Conservation (phyloP, 202 grass and related monocot genomes). For the Bolboschoenoplectus hybrid region DNA sequence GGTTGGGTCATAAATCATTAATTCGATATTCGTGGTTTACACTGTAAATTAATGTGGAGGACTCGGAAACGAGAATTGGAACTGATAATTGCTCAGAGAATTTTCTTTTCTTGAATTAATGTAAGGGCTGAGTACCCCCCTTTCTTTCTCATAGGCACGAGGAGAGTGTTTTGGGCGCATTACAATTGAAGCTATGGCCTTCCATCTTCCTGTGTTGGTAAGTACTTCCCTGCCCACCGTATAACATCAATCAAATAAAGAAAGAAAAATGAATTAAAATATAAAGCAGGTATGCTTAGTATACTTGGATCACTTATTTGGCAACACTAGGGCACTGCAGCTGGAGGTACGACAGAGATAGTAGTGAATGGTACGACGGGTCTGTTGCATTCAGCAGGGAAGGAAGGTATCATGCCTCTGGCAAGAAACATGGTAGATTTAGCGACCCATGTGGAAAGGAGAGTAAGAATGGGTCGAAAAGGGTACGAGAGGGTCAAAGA, state of each 20-base stretch:
- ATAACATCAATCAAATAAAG: background rate
- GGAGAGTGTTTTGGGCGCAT: slow-evolving; percentile 99
- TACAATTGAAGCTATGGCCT: slow-evolving; percentile 99
- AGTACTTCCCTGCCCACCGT: background rate
- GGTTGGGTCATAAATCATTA: background rate
- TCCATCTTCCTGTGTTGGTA: slow-evolving; percentile 89
- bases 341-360: slow-evolving; percentile 91
- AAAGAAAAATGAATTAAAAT: background rate
- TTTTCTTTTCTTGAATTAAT: background rate
- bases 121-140: background rate
- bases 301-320: slow-evolving; percentile 37
- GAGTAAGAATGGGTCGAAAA: slow-evolving; percentile 67
- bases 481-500: slow-evolving; percentile 78
- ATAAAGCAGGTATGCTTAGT: background rate
- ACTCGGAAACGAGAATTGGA: background rate
- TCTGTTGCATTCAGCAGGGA: slow-evolving; percentile 74
- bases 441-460: slow-evolving; percentile 61
- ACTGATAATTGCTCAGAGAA: background rate
- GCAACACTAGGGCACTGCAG: slow-evolving; percentile 68
- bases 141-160: slow-evolving; percentile 51
- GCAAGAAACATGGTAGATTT: slow-evolving; percentile 73
- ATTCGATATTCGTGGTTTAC: background rate
- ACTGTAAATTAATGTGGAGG: background rate
- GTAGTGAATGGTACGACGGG: slow-evolving; percentile 75
- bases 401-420: slow-evolving; percentile 69